phyloP scores from a whole-genome alignment of 2,329 filamentous ascomycete species.

The Dendryphion nanum region DNA sequence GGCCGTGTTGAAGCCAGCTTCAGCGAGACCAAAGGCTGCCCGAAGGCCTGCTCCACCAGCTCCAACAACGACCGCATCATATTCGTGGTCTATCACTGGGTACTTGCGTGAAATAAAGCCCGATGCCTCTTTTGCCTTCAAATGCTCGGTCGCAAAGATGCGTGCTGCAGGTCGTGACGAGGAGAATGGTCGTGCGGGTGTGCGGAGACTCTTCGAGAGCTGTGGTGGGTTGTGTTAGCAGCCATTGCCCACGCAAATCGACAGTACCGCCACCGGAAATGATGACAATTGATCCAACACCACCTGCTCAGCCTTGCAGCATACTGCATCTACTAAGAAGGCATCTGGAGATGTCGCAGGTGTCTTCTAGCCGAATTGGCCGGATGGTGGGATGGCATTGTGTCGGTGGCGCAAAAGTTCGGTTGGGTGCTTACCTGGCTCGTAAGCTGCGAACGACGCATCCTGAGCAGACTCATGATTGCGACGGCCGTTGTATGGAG shows the following conservation, averaged over 20 bases:
- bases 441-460: constrained; percentile 38
- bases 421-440: constrained; percentile 37
- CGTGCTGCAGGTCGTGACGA: constrained; percentile 79
- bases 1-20: constrained; percentile 64
- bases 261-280: background rate
- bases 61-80: constrained; percentile 93
- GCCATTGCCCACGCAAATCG: constrained; percentile 22
- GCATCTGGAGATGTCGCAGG: too few species aligned
- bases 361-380: too few species aligned
- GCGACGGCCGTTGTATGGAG: constrained; percentile 24
- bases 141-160: constrained; percentile 80
- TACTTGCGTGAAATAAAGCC: constrained; percentile 87
- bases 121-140: constrained; percentile 91
- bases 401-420: constrained; percentile 10
- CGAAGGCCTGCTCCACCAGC: constrained; percentile 70
- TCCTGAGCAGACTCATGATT: constrained; percentile 41
- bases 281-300: too few species aligned
- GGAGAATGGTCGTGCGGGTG: constrained; percentile 77
- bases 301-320: too few species aligned
- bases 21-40: constrained; percentile 63
- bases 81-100: constrained; percentile 97
- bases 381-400: too few species aligned
- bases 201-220: constrained; percentile 63
- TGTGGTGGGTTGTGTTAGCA: constrained; percentile 40
- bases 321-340: too few species aligned